A percentile compares a stretch with the other conserved stretches of the same genome.
Evolutionary conservation across 2,329 filamentous ascomycete species (phyloP).

Genomic region (Paraphoma chrysanthemicola): DNA sequence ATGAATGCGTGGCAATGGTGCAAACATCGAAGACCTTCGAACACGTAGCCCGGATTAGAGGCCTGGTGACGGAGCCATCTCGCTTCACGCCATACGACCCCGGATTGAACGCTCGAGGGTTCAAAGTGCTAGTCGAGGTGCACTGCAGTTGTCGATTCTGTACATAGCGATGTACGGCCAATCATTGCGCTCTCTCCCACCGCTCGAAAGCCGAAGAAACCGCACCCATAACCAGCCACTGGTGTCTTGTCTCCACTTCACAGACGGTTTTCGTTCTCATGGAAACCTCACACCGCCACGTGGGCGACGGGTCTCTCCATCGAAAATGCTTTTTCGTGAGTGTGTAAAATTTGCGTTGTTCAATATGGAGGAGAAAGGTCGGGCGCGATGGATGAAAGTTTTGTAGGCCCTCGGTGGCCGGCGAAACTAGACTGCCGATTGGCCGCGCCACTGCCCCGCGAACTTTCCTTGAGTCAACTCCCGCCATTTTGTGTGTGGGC

Average conservation of each 20-base stretch:
- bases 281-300: conserved; percentile 50
- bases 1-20: too few relatives aligned
- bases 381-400: conserved; percentile 29
- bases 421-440: conserved; percentile 18
- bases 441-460: conserved; percentile 32
- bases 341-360: conserved; percentile 64
- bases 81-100: too few relatives aligned
- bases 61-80: too few relatives aligned
- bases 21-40: too few relatives aligned
- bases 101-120: too few relatives aligned
- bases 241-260: conserved; percentile 60
- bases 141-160: too few relatives aligned
- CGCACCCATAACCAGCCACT: conserved; percentile 65
- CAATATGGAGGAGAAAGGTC: conserved; percentile 52
- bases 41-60: too few relatives aligned
- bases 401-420: conserved; percentile 25
- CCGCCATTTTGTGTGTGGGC: conserved; percentile 42
- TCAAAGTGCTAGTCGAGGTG: too few relatives aligned
- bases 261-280: conserved; percentile 67
- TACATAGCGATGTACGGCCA: conserved; percentile 56
- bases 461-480: conserved; percentile 35
- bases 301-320: conserved; percentile 53
- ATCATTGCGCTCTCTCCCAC: conserved; percentile 67
- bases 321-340: conserved; percentile 66
- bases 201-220: conserved; percentile 56